Evolutionary conservation across 2,329 filamentous ascomycete species (phyloP).

Genomic region (Verticillium tricorpus): DNA sequence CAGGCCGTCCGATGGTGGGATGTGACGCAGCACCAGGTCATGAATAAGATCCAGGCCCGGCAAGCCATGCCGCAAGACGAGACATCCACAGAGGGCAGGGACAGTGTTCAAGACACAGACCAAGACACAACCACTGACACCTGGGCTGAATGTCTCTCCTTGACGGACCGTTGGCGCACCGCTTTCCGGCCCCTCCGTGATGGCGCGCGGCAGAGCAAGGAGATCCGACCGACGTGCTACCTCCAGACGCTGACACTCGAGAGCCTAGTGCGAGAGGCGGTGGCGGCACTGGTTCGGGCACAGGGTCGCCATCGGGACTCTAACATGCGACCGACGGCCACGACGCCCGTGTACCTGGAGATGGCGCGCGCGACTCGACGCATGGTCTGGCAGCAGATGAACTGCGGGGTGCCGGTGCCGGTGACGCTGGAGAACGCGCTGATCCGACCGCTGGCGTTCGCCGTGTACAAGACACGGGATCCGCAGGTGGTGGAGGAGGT

Average conservation of each 20-base stretch:
- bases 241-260: conserved; percentile 8
- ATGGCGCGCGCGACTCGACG: conserved; percentile 1
- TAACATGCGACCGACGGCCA: conserved; percentile 4
- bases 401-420: conserved; percentile 2
- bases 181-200: conserved; percentile 5
- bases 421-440: conserved; percentile 3
- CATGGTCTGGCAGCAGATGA: background rate
- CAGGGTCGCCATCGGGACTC: conserved; percentile 2
- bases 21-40: conserved; percentile 3
- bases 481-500: conserved; percentile 1
- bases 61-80: background rate
- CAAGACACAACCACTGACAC: background rate
- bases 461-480: conserved; percentile 5
- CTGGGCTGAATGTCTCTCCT: conserved; percentile 1
- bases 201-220: background rate
- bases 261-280: conserved; percentile 5
- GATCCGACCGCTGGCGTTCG: conserved; percentile 6
- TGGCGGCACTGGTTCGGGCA: conserved; percentile 1
- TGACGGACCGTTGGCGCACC: conserved; percentile 1
- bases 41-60: conserved; percentile 5
- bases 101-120: too few species aligned
- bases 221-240: background rate
- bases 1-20: conserved; percentile 8
- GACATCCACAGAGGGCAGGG: background rate
- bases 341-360: conserved; percentile 5